Conservation (phyloP, 2,329 filamentous ascomycete species). For the Monilinia polystroma region DNA sequence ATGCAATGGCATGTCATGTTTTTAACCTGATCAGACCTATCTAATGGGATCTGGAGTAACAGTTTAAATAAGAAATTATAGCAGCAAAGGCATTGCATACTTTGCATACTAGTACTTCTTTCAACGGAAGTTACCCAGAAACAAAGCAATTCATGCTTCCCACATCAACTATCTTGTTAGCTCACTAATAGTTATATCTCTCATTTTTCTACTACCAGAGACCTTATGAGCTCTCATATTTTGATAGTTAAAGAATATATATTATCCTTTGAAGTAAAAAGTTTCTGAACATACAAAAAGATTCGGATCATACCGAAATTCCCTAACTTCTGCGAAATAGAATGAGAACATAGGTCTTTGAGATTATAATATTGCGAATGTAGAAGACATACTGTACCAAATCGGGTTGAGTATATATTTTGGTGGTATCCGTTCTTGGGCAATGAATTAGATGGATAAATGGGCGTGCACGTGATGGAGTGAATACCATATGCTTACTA, state of each 20-base stretch:
- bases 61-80: not conserved
- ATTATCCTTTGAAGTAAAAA: not conserved
- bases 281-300: not conserved
- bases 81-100: not conserved
- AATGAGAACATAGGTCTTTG: not conserved
- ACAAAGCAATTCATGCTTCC: not conserved
- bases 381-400: too few relatives aligned
- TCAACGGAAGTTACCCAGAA: constrained; percentile 6
- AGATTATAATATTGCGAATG: too few relatives aligned
- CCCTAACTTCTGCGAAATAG: not conserved
- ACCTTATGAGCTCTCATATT: not conserved
- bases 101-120: not conserved
- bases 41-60: not conserved
- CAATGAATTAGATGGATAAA: too few relatives aligned
- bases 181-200: too few relatives aligned
- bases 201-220: not conserved
- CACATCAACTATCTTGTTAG: not conserved
- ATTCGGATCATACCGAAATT: constrained; percentile 1
- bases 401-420: too few relatives aligned
- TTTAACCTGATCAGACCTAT: not conserved
- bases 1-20: not conserved
- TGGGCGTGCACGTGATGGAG: too few relatives aligned
- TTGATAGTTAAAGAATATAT: not conserved
- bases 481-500: too few relatives aligned
- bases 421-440: too few relatives aligned